Evolutionary conservation across 441 rosid species (phyloP).

Genomic region (Pelargonium cotyledonis): DNA sequence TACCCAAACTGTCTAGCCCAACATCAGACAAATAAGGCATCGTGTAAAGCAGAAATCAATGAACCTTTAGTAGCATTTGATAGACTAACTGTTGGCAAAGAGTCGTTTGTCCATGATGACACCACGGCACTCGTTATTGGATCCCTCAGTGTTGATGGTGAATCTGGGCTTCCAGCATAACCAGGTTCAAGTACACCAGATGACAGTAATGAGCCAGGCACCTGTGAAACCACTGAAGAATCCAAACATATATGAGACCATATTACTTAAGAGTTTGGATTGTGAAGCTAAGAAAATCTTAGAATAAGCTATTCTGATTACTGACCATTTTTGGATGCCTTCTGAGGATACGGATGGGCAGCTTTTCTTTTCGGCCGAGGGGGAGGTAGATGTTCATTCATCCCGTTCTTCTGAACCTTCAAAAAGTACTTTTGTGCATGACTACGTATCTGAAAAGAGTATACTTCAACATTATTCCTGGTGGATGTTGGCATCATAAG

Average conservation of each 20-base stretch:
- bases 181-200: constrained; percentile 49
- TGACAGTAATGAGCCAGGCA: constrained; percentile 48
- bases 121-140: constrained; percentile 40
- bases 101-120: constrained; percentile 55
- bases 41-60: not conserved
- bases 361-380: constrained; percentile 31
- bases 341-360: constrained; percentile 30
- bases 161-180: constrained; percentile 43
- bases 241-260: constrained; percentile 19
- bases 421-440: constrained; percentile 30
- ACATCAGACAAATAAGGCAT: not conserved
- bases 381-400: constrained; percentile 28
- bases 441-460: constrained; percentile 24
- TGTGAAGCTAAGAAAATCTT: not conserved
- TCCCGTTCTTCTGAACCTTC: constrained; percentile 27
- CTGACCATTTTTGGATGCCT: constrained; percentile 20
- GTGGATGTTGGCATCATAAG: not conserved
- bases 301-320: not conserved
- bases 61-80: constrained; percentile 51
- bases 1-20: too few relatives aligned
- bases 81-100: constrained; percentile 40
- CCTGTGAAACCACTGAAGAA: constrained; percentile 41
- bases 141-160: constrained; percentile 52
- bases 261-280: constrained; percentile 6
- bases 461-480: not conserved